Conservation (phyloP, 306 rosid genomes). For the Argentina anserina region DNA sequence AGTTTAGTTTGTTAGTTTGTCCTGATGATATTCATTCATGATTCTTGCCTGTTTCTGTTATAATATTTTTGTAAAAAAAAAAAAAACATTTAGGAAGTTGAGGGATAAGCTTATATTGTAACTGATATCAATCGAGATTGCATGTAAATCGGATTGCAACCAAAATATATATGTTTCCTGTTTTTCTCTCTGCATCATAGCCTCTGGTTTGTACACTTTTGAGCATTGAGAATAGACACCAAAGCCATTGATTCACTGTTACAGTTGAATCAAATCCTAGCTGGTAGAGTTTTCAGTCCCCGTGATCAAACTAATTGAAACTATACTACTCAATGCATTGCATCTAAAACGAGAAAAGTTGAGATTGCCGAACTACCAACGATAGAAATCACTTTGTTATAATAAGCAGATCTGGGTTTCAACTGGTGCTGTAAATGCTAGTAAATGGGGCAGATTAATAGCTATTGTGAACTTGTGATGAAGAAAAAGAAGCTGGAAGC, state of each 20-base stretch:
- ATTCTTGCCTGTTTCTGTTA: slow-evolving; percentile 62
- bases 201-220: background rate
- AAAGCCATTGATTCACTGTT: background rate
- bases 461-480: too few species aligned
- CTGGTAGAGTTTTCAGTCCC: background rate
- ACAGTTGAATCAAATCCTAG: background rate
- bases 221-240: too few species aligned
- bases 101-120: slow-evolving; percentile 38
- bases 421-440: background rate
- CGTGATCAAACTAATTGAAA: background rate
- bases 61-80: slow-evolving; percentile 62
- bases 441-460: background rate
- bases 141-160: slow-evolving; percentile 34
- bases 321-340: background rate
- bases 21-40: slow-evolving; percentile 41
- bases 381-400: background rate
- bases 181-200: background rate
- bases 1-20: slow-evolving; percentile 26
- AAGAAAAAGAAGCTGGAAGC: background rate
- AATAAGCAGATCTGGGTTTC: background rate
- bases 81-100: slow-evolving; percentile 45
- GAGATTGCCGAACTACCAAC: background rate
- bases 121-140: slow-evolving; percentile 31
- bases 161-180: background rate
- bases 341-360: background rate